Base-by-base conservation (phyloP, 495 filamentous ascomycete species). In the Aspergillus carlsbadensis region DNA sequence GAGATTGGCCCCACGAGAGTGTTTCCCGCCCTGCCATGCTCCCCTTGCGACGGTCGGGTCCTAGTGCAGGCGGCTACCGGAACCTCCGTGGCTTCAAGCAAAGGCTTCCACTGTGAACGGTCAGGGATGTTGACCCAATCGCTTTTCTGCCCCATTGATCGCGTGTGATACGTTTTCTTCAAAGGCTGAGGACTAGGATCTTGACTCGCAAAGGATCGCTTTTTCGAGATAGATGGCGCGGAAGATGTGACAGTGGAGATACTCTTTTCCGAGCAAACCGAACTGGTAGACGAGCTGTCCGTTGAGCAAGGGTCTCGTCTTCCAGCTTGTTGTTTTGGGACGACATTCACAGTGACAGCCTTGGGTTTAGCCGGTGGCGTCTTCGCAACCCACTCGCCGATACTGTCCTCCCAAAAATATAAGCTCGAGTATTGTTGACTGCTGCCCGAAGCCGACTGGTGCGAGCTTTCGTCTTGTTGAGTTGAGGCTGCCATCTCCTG, bases 401-500 rank as follows among this genome's bases (percentile, higher is more conserved):
- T 81, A 39, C 75, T 75, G 52, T 81, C 78, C 60, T 83, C 80
- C 79, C 80, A 83, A 41, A 76, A 74, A 51, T 72, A 83, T 11
- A 73, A 60, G n/a, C 66, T 48, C 29, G 56, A 52, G 29, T 51
- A 20, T 58, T 66, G 49, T 56, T 69, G 33, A 17, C 31, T 31
- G 59, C 61, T 31, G 60, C 61, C 50, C 11, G 58, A 55, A 13
- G 49, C 44, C 21, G 22, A 56, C 15, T 17, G 58, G 33, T 44
- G 50, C 8, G 45, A 36, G 14, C 56, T 31, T 26, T 46, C 47
- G 20, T 43, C 24, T 6, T 42, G 40, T 46, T 69, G 65, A 17
- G 55, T 58, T 31, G 60, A 58, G 49, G 62, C 66, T 17, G 71
- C 65, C 18, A 59, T 54, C 57, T 73, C 68, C 53, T 80, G 77